Conservation (phyloP, 352 stramenopile species). For the Globisporangium lucens region DNA sequence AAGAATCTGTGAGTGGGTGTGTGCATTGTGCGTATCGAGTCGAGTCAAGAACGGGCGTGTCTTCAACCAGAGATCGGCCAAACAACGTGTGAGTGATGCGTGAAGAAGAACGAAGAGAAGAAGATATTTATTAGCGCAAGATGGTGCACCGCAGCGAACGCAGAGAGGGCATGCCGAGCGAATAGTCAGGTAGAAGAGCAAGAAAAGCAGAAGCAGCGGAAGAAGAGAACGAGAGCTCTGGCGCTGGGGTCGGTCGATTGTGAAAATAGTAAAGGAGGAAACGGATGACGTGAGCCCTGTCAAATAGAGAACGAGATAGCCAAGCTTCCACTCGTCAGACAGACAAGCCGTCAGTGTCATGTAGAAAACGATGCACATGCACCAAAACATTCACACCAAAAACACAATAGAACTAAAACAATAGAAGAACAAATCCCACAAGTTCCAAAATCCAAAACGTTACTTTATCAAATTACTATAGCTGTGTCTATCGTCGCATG, state of each 20-base stretch:
- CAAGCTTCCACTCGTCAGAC: neutral
- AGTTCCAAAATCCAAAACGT: conserved; percentile 10
- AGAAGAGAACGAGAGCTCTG: neutral
- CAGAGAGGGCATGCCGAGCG: neutral
- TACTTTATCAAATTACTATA: conserved; percentile 18
- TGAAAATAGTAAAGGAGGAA: conserved; percentile 1
- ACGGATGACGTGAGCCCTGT: neutral
- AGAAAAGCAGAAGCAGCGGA: conserved; percentile 1
- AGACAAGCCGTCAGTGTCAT: neutral
- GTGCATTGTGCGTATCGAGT: neutral
- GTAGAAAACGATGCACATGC: conserved; percentile 8
- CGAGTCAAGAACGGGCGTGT: neutral
- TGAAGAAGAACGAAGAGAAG: neutral
- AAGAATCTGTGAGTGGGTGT: neutral
- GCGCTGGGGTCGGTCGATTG: conserved; percentile 3
- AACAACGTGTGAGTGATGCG: neutral
- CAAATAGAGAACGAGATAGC: neutral
- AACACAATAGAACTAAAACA: conserved; percentile 9
- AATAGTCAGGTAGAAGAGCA: neutral
- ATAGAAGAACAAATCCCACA: conserved; percentile 5
- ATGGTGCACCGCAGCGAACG: neutral
- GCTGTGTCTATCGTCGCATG: conserved; percentile 4
- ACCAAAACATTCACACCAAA: neutral
- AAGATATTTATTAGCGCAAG: conserved; percentile 39
- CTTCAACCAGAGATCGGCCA: neutral